Percentiles rank a stretch among this genome's conserved stretches.
Evolutionary conservation across 768 basidiomycete species (phyloP).

Genomic region (Kwoniella newhampshirensis): DNA sequence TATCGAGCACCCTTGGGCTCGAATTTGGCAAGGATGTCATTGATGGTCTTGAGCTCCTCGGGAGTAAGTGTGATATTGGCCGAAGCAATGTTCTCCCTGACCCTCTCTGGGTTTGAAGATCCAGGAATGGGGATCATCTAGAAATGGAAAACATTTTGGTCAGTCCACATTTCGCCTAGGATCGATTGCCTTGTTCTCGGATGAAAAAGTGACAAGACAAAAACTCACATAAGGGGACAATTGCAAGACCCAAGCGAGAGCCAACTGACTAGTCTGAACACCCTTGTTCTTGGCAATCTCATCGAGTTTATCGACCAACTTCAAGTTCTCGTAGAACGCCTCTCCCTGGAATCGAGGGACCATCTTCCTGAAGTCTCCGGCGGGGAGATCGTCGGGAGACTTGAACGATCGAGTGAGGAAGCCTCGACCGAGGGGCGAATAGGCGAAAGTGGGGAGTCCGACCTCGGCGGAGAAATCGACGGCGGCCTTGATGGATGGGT

Average conservation of each 20-base stretch:
- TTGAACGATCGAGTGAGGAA: constrained; percentile 52
- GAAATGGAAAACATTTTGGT: background rate
- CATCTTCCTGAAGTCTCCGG: constrained; percentile 56
- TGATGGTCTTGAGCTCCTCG: constrained; percentile 57
- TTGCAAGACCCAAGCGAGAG: constrained; percentile 54
- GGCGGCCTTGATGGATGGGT: constrained; percentile 59
- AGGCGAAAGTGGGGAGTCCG: constrained; percentile 62
- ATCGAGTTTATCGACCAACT: constrained; percentile 57
- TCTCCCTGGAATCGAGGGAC: constrained; percentile 58
- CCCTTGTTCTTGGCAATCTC: constrained; percentile 56
- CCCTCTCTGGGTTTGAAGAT: constrained; percentile 55
- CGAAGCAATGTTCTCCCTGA: constrained; percentile 58
- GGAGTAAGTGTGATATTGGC: constrained; percentile 56
- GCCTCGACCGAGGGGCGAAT: constrained; percentile 57
- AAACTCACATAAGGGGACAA: constrained; percentile 42
- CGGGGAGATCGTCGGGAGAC: constrained; percentile 52
- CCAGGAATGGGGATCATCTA: constrained; percentile 61
- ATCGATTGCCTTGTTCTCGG: background rate
- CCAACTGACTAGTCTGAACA: constrained; percentile 55
- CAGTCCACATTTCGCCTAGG: background rate
- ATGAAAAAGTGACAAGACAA: background rate
- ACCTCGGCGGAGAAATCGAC: constrained; percentile 61
- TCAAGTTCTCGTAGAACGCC: constrained; percentile 56
- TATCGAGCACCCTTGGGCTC: constrained; percentile 35
- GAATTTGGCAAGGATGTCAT: constrained; percentile 47